Evolutionary conservation across 2,329 filamentous ascomycete species (phyloP).

Genomic region (Beauveria caledonica): DNA sequence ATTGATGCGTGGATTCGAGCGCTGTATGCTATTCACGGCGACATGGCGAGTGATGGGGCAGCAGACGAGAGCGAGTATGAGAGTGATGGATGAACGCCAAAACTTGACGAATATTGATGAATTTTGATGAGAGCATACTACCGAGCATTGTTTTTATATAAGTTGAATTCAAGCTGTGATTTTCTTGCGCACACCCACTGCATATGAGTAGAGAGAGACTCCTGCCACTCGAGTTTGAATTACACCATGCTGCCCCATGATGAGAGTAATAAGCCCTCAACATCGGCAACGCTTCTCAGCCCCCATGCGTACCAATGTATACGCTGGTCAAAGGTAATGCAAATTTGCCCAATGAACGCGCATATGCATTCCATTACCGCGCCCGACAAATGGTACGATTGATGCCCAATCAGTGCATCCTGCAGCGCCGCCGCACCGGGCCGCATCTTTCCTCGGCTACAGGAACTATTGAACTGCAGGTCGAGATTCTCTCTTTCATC

Average conservation of each 20-base stretch:
- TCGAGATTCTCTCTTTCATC: too few species aligned
- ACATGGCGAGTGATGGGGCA: conserved; percentile 18
- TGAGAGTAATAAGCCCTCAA: too few species aligned
- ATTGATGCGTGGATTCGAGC: conserved; percentile 45
- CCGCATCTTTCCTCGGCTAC: background rate
- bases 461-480: background rate
- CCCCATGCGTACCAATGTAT: too few species aligned
- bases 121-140: too few species aligned
- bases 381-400: background rate
- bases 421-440: background rate
- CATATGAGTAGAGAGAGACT: too few species aligned
- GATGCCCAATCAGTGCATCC: background rate
- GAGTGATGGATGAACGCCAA: background rate
- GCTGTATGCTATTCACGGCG: conserved; percentile 38
- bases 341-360: background rate
- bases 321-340: too few species aligned
- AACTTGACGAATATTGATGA: background rate
- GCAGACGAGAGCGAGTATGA: conserved; percentile 23
- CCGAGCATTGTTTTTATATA: background rate
- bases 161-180: too few species aligned
- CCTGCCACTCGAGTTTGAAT: too few species aligned
- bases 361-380: background rate
- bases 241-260: too few species aligned
- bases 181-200: too few species aligned
- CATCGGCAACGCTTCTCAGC: too few species aligned